phyloP scores from a whole-genome alignment of 2,329 filamentous ascomycete genomes.

The Exophiala sideris region DNA sequence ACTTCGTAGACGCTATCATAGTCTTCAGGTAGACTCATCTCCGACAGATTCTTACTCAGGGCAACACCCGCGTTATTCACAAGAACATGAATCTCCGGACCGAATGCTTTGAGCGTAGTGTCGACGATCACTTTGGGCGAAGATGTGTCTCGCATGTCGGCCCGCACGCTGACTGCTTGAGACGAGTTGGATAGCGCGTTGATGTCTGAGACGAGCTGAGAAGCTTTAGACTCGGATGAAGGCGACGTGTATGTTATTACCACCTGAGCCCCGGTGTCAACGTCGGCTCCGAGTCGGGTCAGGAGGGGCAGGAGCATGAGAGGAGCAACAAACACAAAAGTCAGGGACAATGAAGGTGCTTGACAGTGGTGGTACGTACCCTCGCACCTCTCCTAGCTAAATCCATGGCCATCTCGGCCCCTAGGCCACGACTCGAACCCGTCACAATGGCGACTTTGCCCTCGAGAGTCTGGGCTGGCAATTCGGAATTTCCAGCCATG shows the following conservation, averaged over 20 bases:
- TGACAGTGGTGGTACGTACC: conserved; percentile 38
- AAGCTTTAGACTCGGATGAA: conserved; percentile 35
- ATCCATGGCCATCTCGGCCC: conserved; percentile 47
- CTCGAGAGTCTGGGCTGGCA: conserved; percentile 11
- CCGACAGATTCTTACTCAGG: conserved; percentile 36
- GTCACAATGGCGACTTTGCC: conserved; percentile 45
- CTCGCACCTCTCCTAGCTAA: conserved; percentile 38
- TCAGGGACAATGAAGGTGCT: background rate
- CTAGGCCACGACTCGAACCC: conserved; percentile 46
- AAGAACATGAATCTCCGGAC: conserved; percentile 30
- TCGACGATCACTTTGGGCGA: conserved; percentile 22
- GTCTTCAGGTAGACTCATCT: conserved; percentile 46
- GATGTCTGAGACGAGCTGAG: conserved; percentile 37
- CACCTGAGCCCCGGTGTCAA: conserved; percentile 32
- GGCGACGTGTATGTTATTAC: conserved; percentile 43
- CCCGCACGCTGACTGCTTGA: conserved; percentile 38
- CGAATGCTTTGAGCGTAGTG: conserved; percentile 22
- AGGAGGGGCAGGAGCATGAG: too few species aligned
- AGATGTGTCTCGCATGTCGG: conserved; percentile 34
- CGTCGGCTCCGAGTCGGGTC: too few species aligned
- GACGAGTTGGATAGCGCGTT: conserved; percentile 35
- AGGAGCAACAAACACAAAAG: background rate
- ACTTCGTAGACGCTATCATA: conserved; percentile 55
- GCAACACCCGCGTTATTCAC: conserved; percentile 41
- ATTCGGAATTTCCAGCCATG: background rate